A percentile compares a stretch with the other conserved stretches of the same genome.
These are phyloP conservation scores for Fusarium scirpi DNA, from an alignment of 2,329 filamentous ascomycete genomes.

Conservation along the genomic window DNA sequence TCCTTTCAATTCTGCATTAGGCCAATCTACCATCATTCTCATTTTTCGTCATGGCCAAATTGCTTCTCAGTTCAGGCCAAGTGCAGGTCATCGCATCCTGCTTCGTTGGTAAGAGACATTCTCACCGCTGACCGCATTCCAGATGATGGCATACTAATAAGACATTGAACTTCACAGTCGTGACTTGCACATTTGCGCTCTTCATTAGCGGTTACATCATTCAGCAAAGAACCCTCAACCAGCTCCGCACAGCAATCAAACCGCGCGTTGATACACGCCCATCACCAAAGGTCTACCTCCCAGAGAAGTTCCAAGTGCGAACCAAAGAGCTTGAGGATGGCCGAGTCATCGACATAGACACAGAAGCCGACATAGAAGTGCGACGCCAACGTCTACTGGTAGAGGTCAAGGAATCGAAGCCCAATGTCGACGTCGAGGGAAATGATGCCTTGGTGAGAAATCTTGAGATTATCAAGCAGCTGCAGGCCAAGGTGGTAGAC, in stretches of 20 bases:
- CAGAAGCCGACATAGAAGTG: conserved; percentile 50
- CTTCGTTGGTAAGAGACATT: conserved; percentile 66
- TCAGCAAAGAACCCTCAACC: conserved; percentile 85
- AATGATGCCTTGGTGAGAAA: conserved; percentile 43
- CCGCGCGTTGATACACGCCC: conserved; percentile 53
- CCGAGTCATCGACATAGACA: conserved; percentile 56
- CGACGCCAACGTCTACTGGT: conserved; percentile 48
- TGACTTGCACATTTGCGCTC: conserved; percentile 82
- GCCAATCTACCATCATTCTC: background rate
- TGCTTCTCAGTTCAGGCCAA: conserved; percentile 76
- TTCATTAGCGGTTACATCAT: conserved; percentile 90
- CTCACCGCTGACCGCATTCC: conserved; percentile 37
- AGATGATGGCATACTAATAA: conserved; percentile 18
- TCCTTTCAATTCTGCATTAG: background rate
- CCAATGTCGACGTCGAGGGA: conserved; percentile 39
- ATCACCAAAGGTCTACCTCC: conserved; percentile 62
- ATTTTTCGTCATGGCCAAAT: conserved; percentile 49
- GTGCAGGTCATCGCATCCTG: conserved; percentile 76
- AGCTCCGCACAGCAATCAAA: conserved; percentile 79
- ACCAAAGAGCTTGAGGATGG: conserved; percentile 63
- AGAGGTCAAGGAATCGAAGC: conserved; percentile 52
- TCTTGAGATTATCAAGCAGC: conserved; percentile 49
- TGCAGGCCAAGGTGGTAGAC: conserved; percentile 50
- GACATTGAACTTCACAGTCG: conserved; percentile 60
- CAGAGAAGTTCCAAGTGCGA: conserved; percentile 61